These are phyloP conservation scores for Metschnikowia cubensis DNA, from an alignment of 805 yeast species.

Conservation along the genomic window DNA sequence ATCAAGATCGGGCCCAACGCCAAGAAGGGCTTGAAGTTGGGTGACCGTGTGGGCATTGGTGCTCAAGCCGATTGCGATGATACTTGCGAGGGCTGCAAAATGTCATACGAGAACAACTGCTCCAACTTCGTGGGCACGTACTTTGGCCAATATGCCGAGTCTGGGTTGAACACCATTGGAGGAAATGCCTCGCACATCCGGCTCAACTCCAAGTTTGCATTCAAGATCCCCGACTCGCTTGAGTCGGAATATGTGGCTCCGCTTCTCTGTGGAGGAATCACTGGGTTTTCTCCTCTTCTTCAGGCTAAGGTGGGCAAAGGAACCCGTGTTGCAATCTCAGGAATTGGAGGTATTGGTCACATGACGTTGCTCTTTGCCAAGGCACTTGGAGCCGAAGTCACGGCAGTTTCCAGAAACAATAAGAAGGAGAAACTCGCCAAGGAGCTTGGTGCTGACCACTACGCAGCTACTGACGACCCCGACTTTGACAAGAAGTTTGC, in stretches of 20 bases:
- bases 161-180: constrained; percentile 15
- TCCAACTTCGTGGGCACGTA: constrained; percentile 12
- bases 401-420: constrained; percentile 50
- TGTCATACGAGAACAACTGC: constrained; percentile 14
- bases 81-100: constrained; percentile 12
- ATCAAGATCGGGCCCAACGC: constrained; percentile 18
- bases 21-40: constrained; percentile 43
- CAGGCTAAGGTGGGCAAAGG: constrained; percentile 18
- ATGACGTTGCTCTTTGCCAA: constrained; percentile 56
- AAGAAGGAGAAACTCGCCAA: constrained; percentile 49
- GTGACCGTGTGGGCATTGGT: constrained; percentile 80
- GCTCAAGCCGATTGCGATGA: constrained; percentile 43
- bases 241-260: constrained; percentile 17
- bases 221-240: constrained; percentile 17
- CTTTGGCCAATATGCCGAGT: constrained; percentile 10
- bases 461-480: constrained; percentile 17
- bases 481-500: constrained; percentile 19
- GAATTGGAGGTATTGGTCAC: constrained; percentile 68
- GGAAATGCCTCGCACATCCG: constrained; percentile 18
- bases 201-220: constrained; percentile 16
- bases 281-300: constrained; percentile 20
- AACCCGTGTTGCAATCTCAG: constrained; percentile 54
- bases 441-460: constrained; percentile 52
- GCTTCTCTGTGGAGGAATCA: constrained; percentile 21
- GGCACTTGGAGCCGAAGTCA: constrained; percentile 62